Percentiles rank a stretch among this genome's conserved stretches.
These are phyloP conservation scores for Trypanosoma scelopori DNA, from an alignment of 208 protist genomes.

Conservation along the genomic window DNA sequence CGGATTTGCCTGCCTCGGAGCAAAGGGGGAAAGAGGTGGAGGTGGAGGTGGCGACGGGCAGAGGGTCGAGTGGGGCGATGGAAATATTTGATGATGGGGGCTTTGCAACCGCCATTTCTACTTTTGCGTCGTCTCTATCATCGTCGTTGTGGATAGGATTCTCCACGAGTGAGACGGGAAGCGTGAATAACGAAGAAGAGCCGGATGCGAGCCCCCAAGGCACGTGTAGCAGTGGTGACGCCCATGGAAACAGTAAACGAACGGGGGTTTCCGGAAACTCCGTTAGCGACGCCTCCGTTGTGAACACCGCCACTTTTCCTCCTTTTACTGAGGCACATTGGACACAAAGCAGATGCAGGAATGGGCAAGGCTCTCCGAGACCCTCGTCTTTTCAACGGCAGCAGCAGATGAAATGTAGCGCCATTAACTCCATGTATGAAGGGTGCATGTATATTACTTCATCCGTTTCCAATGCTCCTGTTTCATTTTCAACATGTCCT, in stretches of 20 bases:
- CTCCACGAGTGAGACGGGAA: not conserved
- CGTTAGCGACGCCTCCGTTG: too few relatives aligned
- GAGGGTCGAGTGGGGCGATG: not conserved
- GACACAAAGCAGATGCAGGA: not conserved
- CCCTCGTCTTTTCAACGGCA: not conserved
- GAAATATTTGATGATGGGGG: not conserved
- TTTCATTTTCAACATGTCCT: not conserved
- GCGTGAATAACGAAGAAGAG: too few relatives aligned
- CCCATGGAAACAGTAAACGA: too few relatives aligned
- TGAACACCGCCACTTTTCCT: too few relatives aligned
- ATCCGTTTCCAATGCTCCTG: not conserved
- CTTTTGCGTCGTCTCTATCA: not conserved
- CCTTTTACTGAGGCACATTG: too few relatives aligned
- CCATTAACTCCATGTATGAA: not conserved
- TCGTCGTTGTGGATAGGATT: not conserved
- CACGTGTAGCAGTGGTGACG: not conserved
- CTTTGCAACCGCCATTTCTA: conserved; percentile 3
- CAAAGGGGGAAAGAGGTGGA: not conserved
- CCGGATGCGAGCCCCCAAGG: not conserved
- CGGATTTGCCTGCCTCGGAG: not conserved
- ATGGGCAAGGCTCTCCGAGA: not conserved
- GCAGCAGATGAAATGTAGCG: not conserved
- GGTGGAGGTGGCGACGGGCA: not conserved
- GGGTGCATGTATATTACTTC: conserved; percentile 6
- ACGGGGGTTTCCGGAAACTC: too few relatives aligned